Evolutionary conservation across 192 early-diverging fungal genomes (phyloP).

Genomic region (Nowakowskiella sp.): DNA sequence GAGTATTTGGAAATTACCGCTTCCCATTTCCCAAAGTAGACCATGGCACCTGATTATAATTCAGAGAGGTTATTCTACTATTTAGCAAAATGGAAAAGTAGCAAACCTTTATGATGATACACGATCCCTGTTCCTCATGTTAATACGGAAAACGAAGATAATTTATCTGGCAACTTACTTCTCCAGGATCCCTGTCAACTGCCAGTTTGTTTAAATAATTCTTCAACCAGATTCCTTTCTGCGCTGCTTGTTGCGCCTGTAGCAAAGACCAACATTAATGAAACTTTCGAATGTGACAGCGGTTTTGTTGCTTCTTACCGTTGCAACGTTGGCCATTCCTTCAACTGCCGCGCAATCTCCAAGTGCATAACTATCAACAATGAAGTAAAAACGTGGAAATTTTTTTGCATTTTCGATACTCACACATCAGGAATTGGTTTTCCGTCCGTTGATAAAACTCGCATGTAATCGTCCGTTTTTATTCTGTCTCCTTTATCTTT

Average conservation of each 20-base stretch:
- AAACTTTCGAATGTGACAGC: too few species aligned
- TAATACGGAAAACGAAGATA: slow-evolving; percentile 6
- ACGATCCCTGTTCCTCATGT: too few species aligned
- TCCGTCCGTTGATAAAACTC: slow-evolving; percentile 54
- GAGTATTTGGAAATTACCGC: slow-evolving; percentile 5
- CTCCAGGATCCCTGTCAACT: not conserved
- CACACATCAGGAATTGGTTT: slow-evolving; percentile 47
- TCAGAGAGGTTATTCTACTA: too few species aligned
- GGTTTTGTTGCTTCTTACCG: too few species aligned
- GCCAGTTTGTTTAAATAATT: slow-evolving; percentile 29
- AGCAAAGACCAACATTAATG: too few species aligned
- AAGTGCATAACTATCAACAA: slow-evolving; percentile 55
- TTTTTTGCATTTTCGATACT: not conserved
- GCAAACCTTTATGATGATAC: too few species aligned
- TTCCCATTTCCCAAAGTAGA: slow-evolving; percentile 53
- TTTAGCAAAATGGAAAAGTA: too few species aligned
- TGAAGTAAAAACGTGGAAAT: slow-evolving; percentile 3
- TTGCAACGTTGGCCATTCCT: slow-evolving; percentile 65
- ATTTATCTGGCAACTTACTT: not conserved
- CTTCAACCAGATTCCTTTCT: slow-evolving; percentile 59
- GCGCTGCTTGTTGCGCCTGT: slow-evolving; percentile 82
- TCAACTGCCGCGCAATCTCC: slow-evolving; percentile 87
- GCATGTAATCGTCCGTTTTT: slow-evolving; percentile 65
- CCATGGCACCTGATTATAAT: slow-evolving; percentile 69
- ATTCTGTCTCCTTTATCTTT: slow-evolving; percentile 4